Evolutionary conservation across 2,329 filamentous ascomycete genomes (phyloP), one percentile per base, ranked within the genome.

Genomic region (Aureobasidium sp.): DNA sequence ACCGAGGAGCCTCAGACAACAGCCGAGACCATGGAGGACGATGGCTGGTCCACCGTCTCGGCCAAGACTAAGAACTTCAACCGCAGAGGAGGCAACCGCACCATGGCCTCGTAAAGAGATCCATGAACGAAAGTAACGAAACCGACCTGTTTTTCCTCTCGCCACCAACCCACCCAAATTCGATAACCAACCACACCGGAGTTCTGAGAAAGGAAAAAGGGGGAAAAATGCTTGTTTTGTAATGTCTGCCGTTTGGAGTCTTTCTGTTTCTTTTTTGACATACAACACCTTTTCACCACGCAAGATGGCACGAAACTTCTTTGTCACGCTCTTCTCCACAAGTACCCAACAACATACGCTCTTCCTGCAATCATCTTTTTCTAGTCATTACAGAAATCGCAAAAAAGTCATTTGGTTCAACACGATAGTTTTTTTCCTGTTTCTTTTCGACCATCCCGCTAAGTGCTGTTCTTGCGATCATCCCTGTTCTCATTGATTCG

Each of bases 1-100:
- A n/a, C n/a, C n/a, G n/a, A n/a, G n/a, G n/a, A n/a, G n/a, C n/a
- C n/a, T n/a, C n/a, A n/a, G n/a, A n/a, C n/a, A n/a, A n/a, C 77
- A 34, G 76, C 79, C 21, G 75, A 80, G 68, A 68, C 68, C 14
- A 69, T 80, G 49, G 79, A 81, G 57, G 79, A 81, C 9, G 80
- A 82, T 57, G 80, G 80, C 65, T 82, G 79, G 79, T 80, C 76
- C 67, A 81, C 79, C 41, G 80, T 82, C 49, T 71, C 76, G 36
- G 74, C 76, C 54, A 76, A 79, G 64, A 68, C 72, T 37, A 79
- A 79, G 71, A 77, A 74, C 66, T 72, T 70, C 63, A 57, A 53
- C 27, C 62, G 57, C 27, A 62, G 64, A 44, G 64, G 61, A 61
- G 74, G 53, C 74, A 77, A 42, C 53, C 61, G 64, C 44, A 63